phyloP scores from a whole-genome alignment of 2,329 filamentous ascomycete genomes.

The Beauveria sp. region DNA sequence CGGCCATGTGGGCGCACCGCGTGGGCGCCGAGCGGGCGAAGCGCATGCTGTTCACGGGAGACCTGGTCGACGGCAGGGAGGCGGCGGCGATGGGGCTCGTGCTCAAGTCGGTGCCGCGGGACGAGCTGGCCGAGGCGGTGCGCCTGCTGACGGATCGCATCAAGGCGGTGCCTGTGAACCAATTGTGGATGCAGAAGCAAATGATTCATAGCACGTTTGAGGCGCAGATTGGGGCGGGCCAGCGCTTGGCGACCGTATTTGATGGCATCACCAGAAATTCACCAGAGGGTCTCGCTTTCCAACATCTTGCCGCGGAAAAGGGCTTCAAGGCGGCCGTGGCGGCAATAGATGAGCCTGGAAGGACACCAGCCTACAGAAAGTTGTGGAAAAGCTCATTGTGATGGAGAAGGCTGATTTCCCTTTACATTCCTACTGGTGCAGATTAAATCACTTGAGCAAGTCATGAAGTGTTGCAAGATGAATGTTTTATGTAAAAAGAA shows the following conservation, averaged over 20 bases:
- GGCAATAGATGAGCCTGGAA: conserved; percentile 8
- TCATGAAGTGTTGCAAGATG: background rate
- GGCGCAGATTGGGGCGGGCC: conserved; percentile 8
- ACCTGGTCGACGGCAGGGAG: conserved; percentile 13
- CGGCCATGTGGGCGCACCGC: conserved; percentile 13
- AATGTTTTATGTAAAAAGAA: background rate
- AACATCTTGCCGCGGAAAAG: conserved; percentile 3
- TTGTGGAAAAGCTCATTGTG: conserved; percentile 10
- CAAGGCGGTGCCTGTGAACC: background rate
- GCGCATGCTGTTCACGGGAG: conserved; percentile 13
- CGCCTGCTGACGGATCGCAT: conserved; percentile 10
- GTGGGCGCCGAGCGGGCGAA: conserved; percentile 13
- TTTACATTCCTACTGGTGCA: background rate
- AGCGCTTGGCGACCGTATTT: conserved; percentile 13
- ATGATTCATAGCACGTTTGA: conserved; percentile 13
- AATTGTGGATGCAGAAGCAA: background rate
- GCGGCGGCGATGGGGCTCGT: conserved; percentile 13
- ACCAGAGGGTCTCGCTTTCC: conserved; percentile 13
- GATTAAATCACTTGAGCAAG: background rate
- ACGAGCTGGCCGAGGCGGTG: conserved; percentile 12
- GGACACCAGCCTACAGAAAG: conserved; percentile 8
- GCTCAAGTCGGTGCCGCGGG: conserved; percentile 12
- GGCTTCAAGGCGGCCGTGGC: conserved; percentile 13
- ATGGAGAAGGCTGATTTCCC: background rate
- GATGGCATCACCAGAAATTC: conserved; percentile 15